Evolutionary conservation across 345 rosid species (phyloP).

Genomic region (Eutrema heterophyllum): DNA sequence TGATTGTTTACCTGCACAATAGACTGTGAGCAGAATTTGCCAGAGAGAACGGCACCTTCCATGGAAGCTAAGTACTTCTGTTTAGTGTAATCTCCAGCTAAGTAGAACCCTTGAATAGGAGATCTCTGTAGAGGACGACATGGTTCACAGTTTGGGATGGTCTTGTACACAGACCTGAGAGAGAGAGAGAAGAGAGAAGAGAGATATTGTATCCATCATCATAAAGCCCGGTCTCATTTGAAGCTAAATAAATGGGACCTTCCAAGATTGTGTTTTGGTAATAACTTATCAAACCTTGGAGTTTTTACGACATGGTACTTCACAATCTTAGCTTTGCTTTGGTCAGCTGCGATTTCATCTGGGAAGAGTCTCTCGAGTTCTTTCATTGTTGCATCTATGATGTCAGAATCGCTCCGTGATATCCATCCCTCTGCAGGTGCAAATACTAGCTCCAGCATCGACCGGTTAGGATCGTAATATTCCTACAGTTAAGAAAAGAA

Average conservation of each 20-base stretch:
- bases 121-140: conserved; percentile 92
- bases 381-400: conserved; percentile 87
- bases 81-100: conserved; percentile 93
- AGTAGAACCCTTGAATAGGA: conserved; percentile 77
- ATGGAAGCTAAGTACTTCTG: conserved; percentile 97
- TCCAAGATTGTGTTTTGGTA: neutral
- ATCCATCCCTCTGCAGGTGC: conserved; percentile 98
- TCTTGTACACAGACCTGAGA: conserved; percentile 90
- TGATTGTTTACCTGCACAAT: conserved; percentile 55
- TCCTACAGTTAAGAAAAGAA: conserved; percentile 41
- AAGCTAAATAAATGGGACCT: neutral
- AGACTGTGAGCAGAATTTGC: conserved; percentile 86
- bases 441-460: conserved; percentile 95
- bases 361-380: conserved; percentile 95
- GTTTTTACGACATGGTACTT: conserved; percentile 92
- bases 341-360: conserved; percentile 80
- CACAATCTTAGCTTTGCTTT: conserved; percentile 83
- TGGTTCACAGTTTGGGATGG: conserved; percentile 82
- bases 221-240: neutral
- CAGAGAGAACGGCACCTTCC: conserved; percentile 97
- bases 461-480: conserved; percentile 78
- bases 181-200: neutral
- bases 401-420: conserved; percentile 66
- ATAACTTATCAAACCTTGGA: conserved; percentile 59
- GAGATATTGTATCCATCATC: neutral